Base-by-base conservation (phyloP, 106 monocot genomes). In the Dioscorea alata region DNA sequence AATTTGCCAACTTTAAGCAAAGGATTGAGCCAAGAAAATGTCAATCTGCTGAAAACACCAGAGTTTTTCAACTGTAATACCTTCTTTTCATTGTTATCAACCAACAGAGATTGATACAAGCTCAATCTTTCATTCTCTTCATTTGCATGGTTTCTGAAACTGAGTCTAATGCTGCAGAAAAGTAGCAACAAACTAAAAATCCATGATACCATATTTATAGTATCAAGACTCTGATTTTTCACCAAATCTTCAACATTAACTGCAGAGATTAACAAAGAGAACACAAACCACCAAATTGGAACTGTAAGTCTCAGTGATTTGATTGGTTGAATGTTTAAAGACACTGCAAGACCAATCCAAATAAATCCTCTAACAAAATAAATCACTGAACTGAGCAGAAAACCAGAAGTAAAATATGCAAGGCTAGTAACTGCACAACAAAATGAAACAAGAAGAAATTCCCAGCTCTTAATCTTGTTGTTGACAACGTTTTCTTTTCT, bases 11-110 rank as follows among this genome's bases (percentile, higher is more conserved):
- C 48, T 5, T 72, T 42, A 10, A 94, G 81, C 23, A 94, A 63
- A 12, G 85, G 83, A 72, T 94, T 84, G 23, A 94, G 62, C 94
- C 90, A 94, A 23, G 88, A 83, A 70, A 94, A 90, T 17, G 85
- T 81, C 53, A 94, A n/a, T 17, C 67, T 71, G 51, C 94, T 88
- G 59, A 88, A 32, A 23, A 88, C 52, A 35, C 78, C 70, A 6
- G 83, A 73, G 7, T 67, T 49, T 23, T 50, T 42, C 20, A 77
- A 66, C 22, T 80, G 50, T 16, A 28, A 28, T 28, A 75, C 59
- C 48, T 6, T 61, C 16, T 58, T 73, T 23, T 50, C 65, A 33
- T 65, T 71, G 65, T 73, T 50, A 16, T 62, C 19, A 13, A 25
- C 16, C n/a, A 90, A 51, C 32, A 90, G 59, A 49, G 87, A 88